A percentile compares a stretch with the other conserved stretches of the same genome.
These are phyloP conservation scores for Euphorbia schlechtendalii DNA, from an alignment of 441 rosid species.

Conservation along the genomic window DNA sequence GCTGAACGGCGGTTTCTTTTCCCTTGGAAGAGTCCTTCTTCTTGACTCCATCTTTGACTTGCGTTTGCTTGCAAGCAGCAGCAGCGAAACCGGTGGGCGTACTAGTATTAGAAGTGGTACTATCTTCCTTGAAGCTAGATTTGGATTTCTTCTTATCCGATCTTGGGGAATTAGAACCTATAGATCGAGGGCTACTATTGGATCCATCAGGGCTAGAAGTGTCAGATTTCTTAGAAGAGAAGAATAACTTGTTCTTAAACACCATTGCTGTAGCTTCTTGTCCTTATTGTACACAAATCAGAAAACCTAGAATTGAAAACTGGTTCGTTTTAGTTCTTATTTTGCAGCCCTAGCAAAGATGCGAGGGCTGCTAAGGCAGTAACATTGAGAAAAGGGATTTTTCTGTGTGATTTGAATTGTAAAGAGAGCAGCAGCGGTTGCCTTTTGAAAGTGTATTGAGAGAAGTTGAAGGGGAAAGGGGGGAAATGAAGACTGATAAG, in stretches of 20 bases:
- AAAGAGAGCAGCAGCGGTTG: background rate
- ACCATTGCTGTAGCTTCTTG: constrained; percentile 39
- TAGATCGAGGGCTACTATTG: constrained; percentile 70
- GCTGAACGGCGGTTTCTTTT: constrained; percentile 32
- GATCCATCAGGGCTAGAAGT: constrained; percentile 82
- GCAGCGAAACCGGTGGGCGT: constrained; percentile 2
- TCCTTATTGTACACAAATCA: background rate
- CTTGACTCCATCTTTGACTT: constrained; percentile 48
- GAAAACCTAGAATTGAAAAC: background rate
- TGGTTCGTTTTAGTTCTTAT: background rate
- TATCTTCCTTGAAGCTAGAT: constrained; percentile 44
- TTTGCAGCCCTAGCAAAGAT: constrained; percentile 15
- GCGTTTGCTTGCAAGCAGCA: constrained; percentile 41
- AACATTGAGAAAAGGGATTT: constrained; percentile 1
- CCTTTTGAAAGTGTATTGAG: background rate
- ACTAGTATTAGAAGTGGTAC: constrained; percentile 23
- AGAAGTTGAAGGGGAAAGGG: background rate
- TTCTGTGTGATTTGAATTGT: background rate
- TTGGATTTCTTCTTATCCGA: constrained; percentile 82
- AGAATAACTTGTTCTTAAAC: constrained; percentile 89
- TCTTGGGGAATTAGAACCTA: constrained; percentile 79
- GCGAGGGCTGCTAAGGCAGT: constrained; percentile 12
- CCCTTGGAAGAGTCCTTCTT: constrained; percentile 47
- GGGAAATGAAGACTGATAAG: background rate
- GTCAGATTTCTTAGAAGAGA: constrained; percentile 82